Evolutionary conservation across 2,329 filamentous ascomycete genomes (phyloP), one percentile per base, ranked within the genome.

Genomic region (Onygena corvina): DNA sequence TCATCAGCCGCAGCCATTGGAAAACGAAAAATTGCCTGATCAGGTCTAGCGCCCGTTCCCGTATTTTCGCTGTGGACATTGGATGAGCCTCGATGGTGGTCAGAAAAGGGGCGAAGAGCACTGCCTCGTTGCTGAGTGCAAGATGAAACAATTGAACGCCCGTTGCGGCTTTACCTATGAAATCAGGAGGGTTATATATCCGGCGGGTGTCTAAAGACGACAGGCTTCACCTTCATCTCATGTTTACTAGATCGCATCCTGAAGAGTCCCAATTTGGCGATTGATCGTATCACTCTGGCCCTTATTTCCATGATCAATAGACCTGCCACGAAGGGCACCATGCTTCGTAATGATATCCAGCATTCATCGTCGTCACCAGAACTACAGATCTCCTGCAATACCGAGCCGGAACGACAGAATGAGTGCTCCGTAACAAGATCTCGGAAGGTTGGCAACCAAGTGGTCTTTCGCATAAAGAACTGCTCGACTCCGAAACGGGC

Each of bases 381-480:
- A 40, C 7, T 12, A 9, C 18, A 23, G n/a, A 7, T 23, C n/a
- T 11, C 4, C 5, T 12, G 2, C 4, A 12, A 23, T 20, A 30
- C 4, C 11, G 16, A 21, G 2, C 18, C n/a, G 20, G 11, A 8
- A 9, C 16, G 25, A 6, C 36, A 25, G 36, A 40, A 45, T 16
- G 38, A 48, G 12, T 16, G 44, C 29, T 31, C 30, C 9, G 35
- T 34, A 11, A 38, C 38, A 18, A 23, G 18, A 40, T 53, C 47
- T 44, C 54, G 54, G n/a, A 31, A 53, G 14, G 30, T 56, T 3
- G 48, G 51, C 34, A 56, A 54, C 27, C 54, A 56, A 35, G 50
- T 54, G 21, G 53, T 56, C 23, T 56, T 56, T 33, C 53, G 54
- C 16, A 38, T 56, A 16, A 52, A 48, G 23, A 47, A 55, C 14